Evolutionary conservation across 2,329 filamentous ascomycete genomes (phyloP), one percentile per base, ranked within the genome.

Genomic region (Diplodia corticola): DNA sequence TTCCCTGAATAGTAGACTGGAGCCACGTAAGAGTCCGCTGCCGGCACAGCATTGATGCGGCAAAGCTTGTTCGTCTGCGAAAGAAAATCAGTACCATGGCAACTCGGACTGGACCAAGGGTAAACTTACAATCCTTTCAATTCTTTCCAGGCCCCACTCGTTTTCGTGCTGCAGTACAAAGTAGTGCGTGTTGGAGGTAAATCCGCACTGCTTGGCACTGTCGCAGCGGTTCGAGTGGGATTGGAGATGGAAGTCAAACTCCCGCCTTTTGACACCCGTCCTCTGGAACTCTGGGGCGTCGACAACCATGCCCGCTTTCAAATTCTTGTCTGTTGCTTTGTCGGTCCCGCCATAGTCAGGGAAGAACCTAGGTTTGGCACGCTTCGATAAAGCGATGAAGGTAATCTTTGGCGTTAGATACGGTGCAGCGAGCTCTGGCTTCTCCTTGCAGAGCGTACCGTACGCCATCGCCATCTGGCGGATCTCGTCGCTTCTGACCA

Each of bases 201-300:
- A 40, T 15, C 51, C 51, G 22, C 30, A 20, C 51, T 37, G 30
- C n/a, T 35, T 35, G 7, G 4, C 15, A 7, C 10, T 20, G 9
- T 54, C 20, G 51, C 28, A 54, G 28, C 9, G 30, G 20, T 55
- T 37, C 22, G 51, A 24, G 30, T 37, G 30, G 5, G 51, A 55
- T 5, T 55, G 51, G 30, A 55, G 51, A 55, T 55, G n/a, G 51
- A 55, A 55, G 35, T 37, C 51, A 28, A 55, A 55, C 51, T 20
- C 28, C 35, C 30, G 2, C n/a, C 5, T n/a, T 22, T 55, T 37
- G 10, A n/a, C n/a, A 20, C 6, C 24, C 30, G 12, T 22, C 15
- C 4, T 37, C 30, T 37, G 51, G 17, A 40, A 37, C 10, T 55
- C 51, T 5, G 20, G 2, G n/a, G 51, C 1, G n/a, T 55, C n/a